Evolutionary conservation across 2,329 filamentous ascomycete species (phyloP).

Genomic region (Incumbomyces lentus): DNA sequence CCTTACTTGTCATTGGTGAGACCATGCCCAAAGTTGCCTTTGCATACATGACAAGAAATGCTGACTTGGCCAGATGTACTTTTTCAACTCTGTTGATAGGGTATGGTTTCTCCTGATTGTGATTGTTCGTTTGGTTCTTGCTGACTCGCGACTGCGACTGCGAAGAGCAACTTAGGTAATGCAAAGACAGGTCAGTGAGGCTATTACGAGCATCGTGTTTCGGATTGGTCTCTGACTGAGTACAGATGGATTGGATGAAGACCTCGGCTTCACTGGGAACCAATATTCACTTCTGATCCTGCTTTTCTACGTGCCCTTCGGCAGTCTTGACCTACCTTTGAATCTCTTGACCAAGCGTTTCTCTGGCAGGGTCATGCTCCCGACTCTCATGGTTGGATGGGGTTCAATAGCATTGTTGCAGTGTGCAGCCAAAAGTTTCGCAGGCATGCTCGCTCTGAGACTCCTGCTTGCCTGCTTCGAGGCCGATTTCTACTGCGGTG

Average conservation of each 20-base stretch:
- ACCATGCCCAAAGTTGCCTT: conserved; percentile 1
- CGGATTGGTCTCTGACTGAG: no score
- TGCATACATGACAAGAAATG: background rate
- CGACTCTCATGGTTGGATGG: conserved; percentile 39
- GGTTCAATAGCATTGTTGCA: conserved; percentile 39
- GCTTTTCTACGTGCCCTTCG: conserved; percentile 43
- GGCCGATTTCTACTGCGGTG: conserved; percentile 45
- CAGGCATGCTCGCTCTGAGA: conserved; percentile 39
- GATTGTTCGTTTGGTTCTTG: no score
- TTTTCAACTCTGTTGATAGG: conserved; percentile 28
- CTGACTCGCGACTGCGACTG: conserved; percentile 13
- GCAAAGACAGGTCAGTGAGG: conserved; percentile 29
- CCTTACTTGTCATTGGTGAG: conserved; percentile 33
- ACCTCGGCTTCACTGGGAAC: conserved; percentile 34
- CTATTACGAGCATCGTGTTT: no score
- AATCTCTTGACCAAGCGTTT: conserved; percentile 41
- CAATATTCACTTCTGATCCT: conserved; percentile 38
- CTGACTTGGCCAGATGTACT: conserved; percentile 25
- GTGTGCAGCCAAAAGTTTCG: conserved; percentile 40
- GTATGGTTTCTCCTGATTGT: conserved; percentile 9
- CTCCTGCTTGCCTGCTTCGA: conserved; percentile 41
- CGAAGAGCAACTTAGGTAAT: conserved; percentile 38
- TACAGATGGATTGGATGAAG: conserved; percentile 38
- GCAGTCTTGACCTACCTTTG: conserved; percentile 40
- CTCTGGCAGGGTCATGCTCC: conserved; percentile 34